Percentiles rank a stretch among this genome's conserved stretches.
Evolutionary conservation across 2,329 filamentous ascomycete genomes (phyloP).

Genomic region (Ophiostoma ips): DNA sequence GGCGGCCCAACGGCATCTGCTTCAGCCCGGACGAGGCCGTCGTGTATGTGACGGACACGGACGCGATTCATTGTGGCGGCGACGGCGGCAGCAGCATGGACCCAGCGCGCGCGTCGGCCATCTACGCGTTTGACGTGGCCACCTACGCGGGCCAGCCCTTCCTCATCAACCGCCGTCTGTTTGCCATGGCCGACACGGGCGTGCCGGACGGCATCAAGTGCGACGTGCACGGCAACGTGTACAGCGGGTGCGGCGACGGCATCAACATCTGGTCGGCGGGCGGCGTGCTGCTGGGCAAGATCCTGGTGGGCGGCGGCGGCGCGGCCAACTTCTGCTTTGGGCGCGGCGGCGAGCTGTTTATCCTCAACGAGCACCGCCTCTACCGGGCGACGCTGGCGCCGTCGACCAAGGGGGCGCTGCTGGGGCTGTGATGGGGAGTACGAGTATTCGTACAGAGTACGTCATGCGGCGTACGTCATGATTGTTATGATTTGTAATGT

Average conservation of each 20-base stretch:
- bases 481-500: neutral
- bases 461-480: no score
- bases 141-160: conserved; percentile 24
- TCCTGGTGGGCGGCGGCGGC: conserved; percentile 26
- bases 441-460: no score
- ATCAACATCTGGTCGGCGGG: conserved; percentile 32
- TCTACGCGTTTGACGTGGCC: conserved; percentile 32
- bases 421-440: conserved; percentile 7
- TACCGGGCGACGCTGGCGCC: conserved; percentile 20
- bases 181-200: conserved; percentile 33
- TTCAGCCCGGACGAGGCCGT: conserved; percentile 24
- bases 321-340: conserved; percentile 34
- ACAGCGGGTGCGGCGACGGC: conserved; percentile 33
- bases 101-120: conserved; percentile 15
- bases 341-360: conserved; percentile 26
- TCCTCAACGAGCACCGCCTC: conserved; percentile 32
- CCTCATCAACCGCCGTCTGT: conserved; percentile 34
- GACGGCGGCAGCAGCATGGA: conserved; percentile 18
- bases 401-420: conserved; percentile 4
- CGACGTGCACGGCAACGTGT: conserved; percentile 30
- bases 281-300: conserved; percentile 29
- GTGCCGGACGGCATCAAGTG: conserved; percentile 30
- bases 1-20: conserved; percentile 27
- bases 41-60: conserved; percentile 30
- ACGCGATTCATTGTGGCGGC: conserved; percentile 18